Evolutionary conservation across 176 grass and related monocot species (phyloP).

Genomic region (Carex pumila): DNA sequence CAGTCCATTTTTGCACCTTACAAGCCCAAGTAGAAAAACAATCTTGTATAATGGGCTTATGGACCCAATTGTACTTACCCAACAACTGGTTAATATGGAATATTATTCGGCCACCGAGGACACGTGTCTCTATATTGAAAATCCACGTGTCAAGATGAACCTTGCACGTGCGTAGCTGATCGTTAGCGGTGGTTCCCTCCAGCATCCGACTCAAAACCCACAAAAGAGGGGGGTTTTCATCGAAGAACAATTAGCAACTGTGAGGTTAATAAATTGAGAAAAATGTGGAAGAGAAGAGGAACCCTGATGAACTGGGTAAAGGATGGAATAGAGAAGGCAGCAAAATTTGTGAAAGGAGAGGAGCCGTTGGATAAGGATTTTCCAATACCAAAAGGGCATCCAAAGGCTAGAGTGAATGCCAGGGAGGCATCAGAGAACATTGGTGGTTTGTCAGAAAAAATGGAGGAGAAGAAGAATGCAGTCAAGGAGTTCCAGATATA

Average conservation of each 20-base stretch:
- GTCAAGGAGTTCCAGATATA: constrained; percentile 69
- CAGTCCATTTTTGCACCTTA: not conserved
- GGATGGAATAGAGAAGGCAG: constrained; percentile 22
- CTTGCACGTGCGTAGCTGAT: not conserved
- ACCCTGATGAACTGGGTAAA: constrained; percentile 35
- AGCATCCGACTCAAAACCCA: not conserved
- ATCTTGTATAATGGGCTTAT: not conserved
- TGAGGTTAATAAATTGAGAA: not conserved
- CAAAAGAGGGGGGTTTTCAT: not conserved
- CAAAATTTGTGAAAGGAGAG: constrained; percentile 11
- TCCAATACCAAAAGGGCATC: constrained; percentile 36
- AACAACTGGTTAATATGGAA: not conserved
- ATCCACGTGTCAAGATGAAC: not conserved
- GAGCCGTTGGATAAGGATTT: constrained; percentile 31
- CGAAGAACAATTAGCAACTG: not conserved
- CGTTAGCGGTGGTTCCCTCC: not conserved
- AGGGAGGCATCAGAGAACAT: constrained; percentile 33
- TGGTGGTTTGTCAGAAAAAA: constrained; percentile 11
- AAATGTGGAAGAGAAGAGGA: constrained; percentile 14
- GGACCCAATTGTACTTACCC: not conserved
- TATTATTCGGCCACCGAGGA: not conserved
- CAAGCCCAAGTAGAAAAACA: not conserved
- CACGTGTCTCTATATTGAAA: not conserved
- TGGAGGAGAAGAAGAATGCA: not conserved
- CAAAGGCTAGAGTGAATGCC: constrained; percentile 29